Percentiles rank a stretch among this genome's conserved stretches.
Evolutionary conservation across 306 rosid genomes (phyloP).

Genomic region (Fagus sylvatica): DNA sequence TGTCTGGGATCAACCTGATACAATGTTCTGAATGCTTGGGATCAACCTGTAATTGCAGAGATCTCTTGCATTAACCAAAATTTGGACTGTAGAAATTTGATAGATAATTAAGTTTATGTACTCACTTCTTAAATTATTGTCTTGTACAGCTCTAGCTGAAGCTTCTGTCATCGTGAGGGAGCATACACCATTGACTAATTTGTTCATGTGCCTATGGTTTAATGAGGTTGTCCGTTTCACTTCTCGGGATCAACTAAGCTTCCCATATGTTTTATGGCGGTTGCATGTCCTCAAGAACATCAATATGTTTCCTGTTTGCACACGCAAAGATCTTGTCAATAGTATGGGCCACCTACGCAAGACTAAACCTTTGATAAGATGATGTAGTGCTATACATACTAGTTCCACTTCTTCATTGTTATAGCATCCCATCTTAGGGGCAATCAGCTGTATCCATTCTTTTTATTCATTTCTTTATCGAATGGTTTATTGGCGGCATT

Average conservation of each 20-base stretch:
- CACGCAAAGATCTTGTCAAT: slow-evolving; percentile 95
- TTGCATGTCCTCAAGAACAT: slow-evolving; percentile 61
- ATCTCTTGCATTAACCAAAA: no score
- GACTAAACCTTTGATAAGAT: slow-evolving; percentile 73
- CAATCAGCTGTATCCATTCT: not conserved
- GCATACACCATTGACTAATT: slow-evolving; percentile 61
- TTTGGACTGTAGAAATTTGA: slow-evolving; percentile 14
- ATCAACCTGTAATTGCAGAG: not conserved
- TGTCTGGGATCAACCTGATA: not conserved
- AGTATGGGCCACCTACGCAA: slow-evolving; percentile 96
- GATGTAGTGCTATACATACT: slow-evolving; percentile 8
- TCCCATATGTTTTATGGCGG: slow-evolving; percentile 90
- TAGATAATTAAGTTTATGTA: slow-evolving; percentile 1
- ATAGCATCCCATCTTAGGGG: not conserved
- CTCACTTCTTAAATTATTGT: slow-evolving; percentile 18
- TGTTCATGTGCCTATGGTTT: slow-evolving; percentile 91
- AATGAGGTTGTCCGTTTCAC: slow-evolving; percentile 93
- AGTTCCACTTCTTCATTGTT: not conserved
- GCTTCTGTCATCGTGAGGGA: slow-evolving; percentile 89
- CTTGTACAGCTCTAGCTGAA: slow-evolving; percentile 74
- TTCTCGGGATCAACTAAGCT: slow-evolving; percentile 94
- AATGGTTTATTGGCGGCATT: not conserved
- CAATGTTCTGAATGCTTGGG: not conserved
- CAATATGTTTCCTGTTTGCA: slow-evolving; percentile 84
- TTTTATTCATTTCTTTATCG: not conserved